Evolutionary conservation across 768 basidiomycete species (phyloP), one percentile per base, ranked within the genome.

Genomic region (Rhodotorula babjevae): DNA sequence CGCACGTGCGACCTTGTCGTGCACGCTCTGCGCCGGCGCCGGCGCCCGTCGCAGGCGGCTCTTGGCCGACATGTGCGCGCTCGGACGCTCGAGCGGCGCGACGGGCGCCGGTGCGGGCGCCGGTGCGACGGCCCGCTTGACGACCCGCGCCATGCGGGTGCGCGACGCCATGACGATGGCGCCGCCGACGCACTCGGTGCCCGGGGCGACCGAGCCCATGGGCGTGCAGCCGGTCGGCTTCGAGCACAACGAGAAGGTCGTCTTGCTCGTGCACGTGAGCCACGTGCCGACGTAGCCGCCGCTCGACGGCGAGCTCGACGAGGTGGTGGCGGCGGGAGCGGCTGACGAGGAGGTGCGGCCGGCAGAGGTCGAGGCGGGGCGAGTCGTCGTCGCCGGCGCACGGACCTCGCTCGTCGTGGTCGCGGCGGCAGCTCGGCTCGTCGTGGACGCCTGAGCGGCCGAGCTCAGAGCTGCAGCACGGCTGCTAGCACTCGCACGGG

Each of bases 131-230:
- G n/a, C 27, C 0, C 50, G 27, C 53, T 55, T 55, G 53, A 55
- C 53, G 16, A 29, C 14, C n/a, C 53, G 53, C 53, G 46, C 61
- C 58, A 70, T 61, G 25, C 65, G 52, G 36, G 18, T 27, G 33
- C 46, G 19, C 44, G 47, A 21, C 44, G 64, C 65, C 29, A 71
- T 36, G 11, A 40, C 61, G 65, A 72, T 72, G 42, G 31, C 23
- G 16, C 64, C 72, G 31, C 59, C 29, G 18, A 19, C 12, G 62
- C 73, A 74, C 21, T 49, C 47, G 36, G 73, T 74, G 0, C 73
- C 73, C 8, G 73, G n/a, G 0, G 73, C 73, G 62, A 74, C 73
- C 14, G 58, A 33, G 2, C 74, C 74, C 74, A 75, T 75, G 0
- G 57, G 2, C 6, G 70, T 75, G 67, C 74, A 75, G 9, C 18